Base-by-base conservation (phyloP, 768 basidiomycete species). In the Crassisporium funariophilum region DNA sequence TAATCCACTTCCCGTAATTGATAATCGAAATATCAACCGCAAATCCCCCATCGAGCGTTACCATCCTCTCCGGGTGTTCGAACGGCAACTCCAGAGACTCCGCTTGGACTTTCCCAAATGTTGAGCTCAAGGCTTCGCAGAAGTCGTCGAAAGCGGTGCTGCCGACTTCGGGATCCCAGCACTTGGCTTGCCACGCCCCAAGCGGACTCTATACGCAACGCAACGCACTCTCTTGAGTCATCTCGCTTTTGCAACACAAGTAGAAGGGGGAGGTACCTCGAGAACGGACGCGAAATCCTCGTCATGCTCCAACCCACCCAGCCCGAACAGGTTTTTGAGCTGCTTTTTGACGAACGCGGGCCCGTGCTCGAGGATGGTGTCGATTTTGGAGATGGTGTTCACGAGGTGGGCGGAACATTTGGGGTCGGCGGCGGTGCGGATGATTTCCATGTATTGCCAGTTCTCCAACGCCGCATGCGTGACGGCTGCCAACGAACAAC, bases 391-490 rank as follows among this genome's bases (percentile, higher is more conserved):
- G 47, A 90, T 76, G 5, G 83, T 63, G 21, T 75, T 75, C 56
- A 81, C 75, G 23, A 90, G 68, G 53, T 81, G 79, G 7, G 59
- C 56, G 4, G 82, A 78, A 62, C 87, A 91, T 29, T 65, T 71
- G 0, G 78, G 74, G 55, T 88, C 81, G 3, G 87, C 86, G 19
- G 79, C 83, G 11, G 69, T 72, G 41, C 88, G 78, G 53, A 89
- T 87, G 57, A 95, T 76, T 31, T 92, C 89, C 76, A 84, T 85
- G 66, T 95, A 97, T 65, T 95, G 82, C 83, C 91, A 92, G 57
- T 88, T 90, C 52, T 81, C 71, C 24, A 94, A 66, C 6, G 80
- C 64, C 2, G 95, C 93, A 57, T 95, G 91, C 0, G 91, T 95
- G 5, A 97, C 95, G 23, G 72, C 90, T 91, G n/a, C n/a, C n/a